Conservation (phyloP, 1,284 basidiomycete species). For the Ustilago nuda region DNA sequence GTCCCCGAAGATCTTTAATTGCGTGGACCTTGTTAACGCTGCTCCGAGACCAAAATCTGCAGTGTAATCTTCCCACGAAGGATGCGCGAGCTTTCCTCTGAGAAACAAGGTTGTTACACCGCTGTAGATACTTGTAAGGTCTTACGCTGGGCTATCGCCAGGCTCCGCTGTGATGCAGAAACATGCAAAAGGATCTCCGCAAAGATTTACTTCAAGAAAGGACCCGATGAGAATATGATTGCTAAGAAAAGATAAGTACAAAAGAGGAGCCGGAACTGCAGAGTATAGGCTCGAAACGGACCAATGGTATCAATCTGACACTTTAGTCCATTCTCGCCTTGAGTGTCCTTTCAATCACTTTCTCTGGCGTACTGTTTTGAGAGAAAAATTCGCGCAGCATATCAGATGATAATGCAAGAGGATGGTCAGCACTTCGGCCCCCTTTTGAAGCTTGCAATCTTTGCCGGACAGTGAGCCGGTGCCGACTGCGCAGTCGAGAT, state of each 20-base stretch:
- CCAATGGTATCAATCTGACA: background rate
- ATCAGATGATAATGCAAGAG: background rate
- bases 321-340: slow-evolving; percentile 80
- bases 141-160: background rate
- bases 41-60: no score
- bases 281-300: background rate
- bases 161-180: background rate
- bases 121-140: no score
- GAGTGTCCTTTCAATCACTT: slow-evolving; percentile 67
- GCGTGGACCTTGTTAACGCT: background rate
- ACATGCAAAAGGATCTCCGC: background rate
- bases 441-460: no score
- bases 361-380: slow-evolving; percentile 62
- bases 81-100: no score
- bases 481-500: background rate
- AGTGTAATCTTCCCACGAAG: no score
- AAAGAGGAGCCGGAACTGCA: slow-evolving; percentile 13
- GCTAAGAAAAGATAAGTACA: slow-evolving; percentile 37
- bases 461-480: background rate
- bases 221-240: slow-evolving; percentile 7
- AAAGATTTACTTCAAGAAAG: background rate
- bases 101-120: no score
- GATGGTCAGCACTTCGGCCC: background rate
- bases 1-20: background rate
- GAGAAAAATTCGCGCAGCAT: background rate